Base-by-base conservation (phyloP, 129 eudicot species). In the Gnaphalium uliginosum region DNA sequence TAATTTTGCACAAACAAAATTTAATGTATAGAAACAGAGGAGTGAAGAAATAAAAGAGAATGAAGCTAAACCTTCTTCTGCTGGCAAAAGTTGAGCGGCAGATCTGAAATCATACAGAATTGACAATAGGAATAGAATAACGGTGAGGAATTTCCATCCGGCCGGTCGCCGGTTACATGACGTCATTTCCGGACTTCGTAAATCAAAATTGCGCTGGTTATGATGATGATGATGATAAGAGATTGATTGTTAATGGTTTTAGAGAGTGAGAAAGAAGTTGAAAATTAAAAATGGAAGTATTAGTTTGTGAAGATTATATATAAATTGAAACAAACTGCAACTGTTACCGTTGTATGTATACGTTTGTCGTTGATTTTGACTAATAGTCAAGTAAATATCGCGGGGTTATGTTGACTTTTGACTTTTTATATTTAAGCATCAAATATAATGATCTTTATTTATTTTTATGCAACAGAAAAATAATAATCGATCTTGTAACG, bases 1-100 rank as follows among this genome's bases (percentile, higher is more conserved):
- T 1, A 46, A 46, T 46, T 14, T 13, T 3, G 53, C 53, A 46
- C 48, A 8, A 22, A 66, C 19, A 54, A 35, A 22, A 60, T 53
- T 68, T 21, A 27, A 39, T 22, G 15, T 4, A 5, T 33, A 33
- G 50, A 72, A 71, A 37, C 48, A 30, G 46, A 10, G 2, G 24
- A 72, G 19, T 0, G 26, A 73, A 39, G n/a, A 53, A 66, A 39
- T 64, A 8, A 37, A 13, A 75, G 21, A 68, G n/a, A 60, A 8
- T 66, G 66, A 24, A 5, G 50, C 8, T 23, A 81, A 6, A 82
- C 85, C 85, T 82, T 82, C 85, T 72, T 77, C 75, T 65, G 19
- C 68, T 3, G 90, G 90, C 87, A 86, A 71, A 63, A 83, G 83
- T 64, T 86, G 90, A 76, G 87, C 85, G 1, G 54, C 23, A 19